Evolutionary conservation across 331 rosid genomes (phyloP).

Genomic region (Prunus yedoensis): DNA sequence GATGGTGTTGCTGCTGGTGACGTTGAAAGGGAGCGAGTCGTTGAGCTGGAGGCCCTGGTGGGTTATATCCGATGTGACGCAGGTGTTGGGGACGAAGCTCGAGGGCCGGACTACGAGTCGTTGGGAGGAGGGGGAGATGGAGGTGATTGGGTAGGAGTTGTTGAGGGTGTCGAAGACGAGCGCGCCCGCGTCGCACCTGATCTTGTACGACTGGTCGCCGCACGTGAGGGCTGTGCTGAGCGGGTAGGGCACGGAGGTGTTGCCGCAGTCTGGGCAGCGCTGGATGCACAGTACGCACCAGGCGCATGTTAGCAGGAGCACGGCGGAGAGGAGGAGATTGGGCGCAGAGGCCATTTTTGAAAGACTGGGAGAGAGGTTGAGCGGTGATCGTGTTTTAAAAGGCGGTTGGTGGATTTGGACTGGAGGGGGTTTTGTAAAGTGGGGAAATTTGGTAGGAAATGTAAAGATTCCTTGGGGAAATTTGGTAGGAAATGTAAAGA

Average conservation of each 20-base stretch:
- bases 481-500: background rate
- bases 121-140: slow-evolving; percentile 50
- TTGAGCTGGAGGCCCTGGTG: slow-evolving; percentile 59
- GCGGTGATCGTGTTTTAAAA: background rate
- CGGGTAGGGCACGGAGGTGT: slow-evolving; percentile 61
- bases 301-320: slow-evolving; percentile 37
- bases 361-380: background rate
- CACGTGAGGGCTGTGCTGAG: slow-evolving; percentile 57
- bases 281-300: slow-evolving; percentile 18
- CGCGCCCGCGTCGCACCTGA: slow-evolving; percentile 50
- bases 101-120: slow-evolving; percentile 66
- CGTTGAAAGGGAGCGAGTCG: slow-evolving; percentile 63
- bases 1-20: slow-evolving; percentile 83
- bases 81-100: slow-evolving; percentile 37
- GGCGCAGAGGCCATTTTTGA: slow-evolving; percentile 24
- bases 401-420: background rate
- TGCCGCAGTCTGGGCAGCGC: slow-evolving; percentile 63
- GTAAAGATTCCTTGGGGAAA: too few relatives aligned
- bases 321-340: slow-evolving; percentile 28
- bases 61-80: slow-evolving; percentile 57
- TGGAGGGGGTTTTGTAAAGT: background rate
- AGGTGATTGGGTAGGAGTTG: slow-evolving; percentile 63
- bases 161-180: slow-evolving; percentile 63
- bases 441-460: background rate
- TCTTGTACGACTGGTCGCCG: slow-evolving; percentile 63